Base-by-base conservation (phyloP, 306 rosid genomes). In the Dalbergia cultrata region DNA sequence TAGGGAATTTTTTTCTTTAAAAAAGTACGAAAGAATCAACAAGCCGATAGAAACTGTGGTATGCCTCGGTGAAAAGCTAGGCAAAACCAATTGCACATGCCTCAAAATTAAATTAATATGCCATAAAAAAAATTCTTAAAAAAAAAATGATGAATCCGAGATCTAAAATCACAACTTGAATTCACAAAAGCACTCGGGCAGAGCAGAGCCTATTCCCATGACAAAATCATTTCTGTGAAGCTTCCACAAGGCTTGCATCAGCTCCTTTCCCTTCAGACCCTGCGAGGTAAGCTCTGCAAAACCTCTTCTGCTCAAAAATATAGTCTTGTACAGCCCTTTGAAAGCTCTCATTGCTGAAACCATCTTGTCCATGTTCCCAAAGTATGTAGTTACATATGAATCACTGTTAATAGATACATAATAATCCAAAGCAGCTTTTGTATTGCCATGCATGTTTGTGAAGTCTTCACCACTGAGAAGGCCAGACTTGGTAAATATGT, bases 281-380 rank as follows among this genome's bases (percentile, higher is more conserved):
- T 80, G 78, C 3, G 85, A 87, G 35, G 89, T 89, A 53, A 85
- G 84, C 54, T 95, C 95, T 22, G 96, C 93, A 82, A 93, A 91
- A 18, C 93, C 97, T 85, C 86, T 87, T 80, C 99, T 84, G 78
- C 90, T 87, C 78, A 93, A 89, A 81, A 95, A 88, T 13, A 95
- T 80, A 14, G 98, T 93, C 87, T 78, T 90, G 21, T 91, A 87
- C 85, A 89, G 67, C 12, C 97, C 94, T 6, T 89, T 87, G 75
- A 80, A 84, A 41, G 93, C 91, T 80, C 99, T 85, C 99, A 93
- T 95, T 39, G 99, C 99, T 26, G 95, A 84, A 60, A 93, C 99
- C 96, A 95, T 93, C 93, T 95, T 95, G 74, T 95, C 98, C 99
- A 93, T 95, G 84, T 95, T 95, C 49, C 98, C 98, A 75, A 93